Conservation (phyloP, 2,329 filamentous ascomycete genomes). For the Talaromyces sp. region DNA sequence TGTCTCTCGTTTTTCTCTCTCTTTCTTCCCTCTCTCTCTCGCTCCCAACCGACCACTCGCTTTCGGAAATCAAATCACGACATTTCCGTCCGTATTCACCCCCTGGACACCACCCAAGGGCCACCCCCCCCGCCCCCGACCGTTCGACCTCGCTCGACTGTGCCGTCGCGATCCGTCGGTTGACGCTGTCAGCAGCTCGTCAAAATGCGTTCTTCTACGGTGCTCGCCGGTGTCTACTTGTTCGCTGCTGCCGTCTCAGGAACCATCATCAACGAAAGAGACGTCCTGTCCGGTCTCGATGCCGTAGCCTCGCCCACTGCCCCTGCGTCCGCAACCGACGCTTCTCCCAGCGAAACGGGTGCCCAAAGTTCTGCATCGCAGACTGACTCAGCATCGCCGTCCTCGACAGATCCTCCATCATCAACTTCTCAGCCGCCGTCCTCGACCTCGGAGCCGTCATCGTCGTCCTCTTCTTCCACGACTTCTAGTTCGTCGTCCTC, state of each 20-base stretch:
- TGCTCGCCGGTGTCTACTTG: slow-evolving; percentile 6
- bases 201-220: slow-evolving; percentile 8
- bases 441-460: not conserved
- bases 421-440: slow-evolving; percentile 12
- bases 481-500: slow-evolving; percentile 2
- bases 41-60: not conserved
- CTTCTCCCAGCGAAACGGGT: slow-evolving; percentile 9
- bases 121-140: not conserved
- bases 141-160: not conserved
- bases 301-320: slow-evolving; percentile 11
- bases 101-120: not conserved
- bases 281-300: not conserved
- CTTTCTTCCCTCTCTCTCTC: too few species aligned
- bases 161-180: not conserved
- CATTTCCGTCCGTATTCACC: not conserved
- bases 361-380: slow-evolving; percentile 1
- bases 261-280: slow-evolving; percentile 5
- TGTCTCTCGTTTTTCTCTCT: not conserved
- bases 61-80: not conserved
- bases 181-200: not conserved
- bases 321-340: not conserved
- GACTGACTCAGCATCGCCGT: slow-evolving; percentile 12
- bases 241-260: slow-evolving; percentile 6
- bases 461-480: slow-evolving; percentile 11
- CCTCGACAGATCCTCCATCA: slow-evolving; percentile 14